Conservation (phyloP, 768 basidiomycete species). For the Trametes meyenii region DNA sequence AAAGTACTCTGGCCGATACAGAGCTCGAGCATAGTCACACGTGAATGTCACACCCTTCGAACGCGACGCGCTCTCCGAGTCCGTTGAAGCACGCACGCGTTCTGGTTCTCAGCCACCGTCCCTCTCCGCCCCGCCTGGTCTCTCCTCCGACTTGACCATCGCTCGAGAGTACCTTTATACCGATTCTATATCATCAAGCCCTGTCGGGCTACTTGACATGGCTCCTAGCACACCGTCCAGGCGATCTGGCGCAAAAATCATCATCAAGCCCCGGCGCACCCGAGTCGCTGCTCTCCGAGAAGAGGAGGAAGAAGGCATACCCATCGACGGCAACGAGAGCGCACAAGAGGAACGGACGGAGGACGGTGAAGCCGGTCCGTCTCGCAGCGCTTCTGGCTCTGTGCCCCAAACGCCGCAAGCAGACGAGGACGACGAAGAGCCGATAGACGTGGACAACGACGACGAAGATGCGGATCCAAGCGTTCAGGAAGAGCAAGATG, state of each 20-base stretch:
- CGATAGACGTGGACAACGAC: constrained; percentile 27
- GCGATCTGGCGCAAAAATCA: constrained; percentile 38
- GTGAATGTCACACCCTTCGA: background rate
- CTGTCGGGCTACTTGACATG: background rate
- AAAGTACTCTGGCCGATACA: too few relatives aligned
- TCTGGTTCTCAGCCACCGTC: background rate
- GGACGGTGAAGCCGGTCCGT: constrained; percentile 5
- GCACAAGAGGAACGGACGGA: constrained; percentile 35
- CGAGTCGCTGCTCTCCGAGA: constrained; percentile 5
- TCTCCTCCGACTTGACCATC: too few relatives aligned
- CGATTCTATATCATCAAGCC: too few relatives aligned
- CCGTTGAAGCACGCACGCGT: background rate
- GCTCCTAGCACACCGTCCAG: constrained; percentile 19
- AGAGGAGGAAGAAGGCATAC: constrained; percentile 20
- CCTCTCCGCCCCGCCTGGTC: too few relatives aligned
- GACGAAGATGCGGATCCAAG: constrained; percentile 40
- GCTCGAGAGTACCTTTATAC: background rate
- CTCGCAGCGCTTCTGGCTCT: constrained; percentile 10
- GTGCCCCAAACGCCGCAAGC: constrained; percentile 17
- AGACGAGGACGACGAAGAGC: constrained; percentile 20
- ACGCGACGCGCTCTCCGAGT: background rate
- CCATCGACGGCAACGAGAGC: constrained; percentile 29
- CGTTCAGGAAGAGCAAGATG: constrained; percentile 29
- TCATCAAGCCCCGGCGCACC: constrained; percentile 43
- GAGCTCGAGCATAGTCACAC: too few relatives aligned